These are phyloP conservation scores for Exophiala sp. DNA, from an alignment of 2,329 filamentous ascomycete genomes.

Conservation along the genomic window DNA sequence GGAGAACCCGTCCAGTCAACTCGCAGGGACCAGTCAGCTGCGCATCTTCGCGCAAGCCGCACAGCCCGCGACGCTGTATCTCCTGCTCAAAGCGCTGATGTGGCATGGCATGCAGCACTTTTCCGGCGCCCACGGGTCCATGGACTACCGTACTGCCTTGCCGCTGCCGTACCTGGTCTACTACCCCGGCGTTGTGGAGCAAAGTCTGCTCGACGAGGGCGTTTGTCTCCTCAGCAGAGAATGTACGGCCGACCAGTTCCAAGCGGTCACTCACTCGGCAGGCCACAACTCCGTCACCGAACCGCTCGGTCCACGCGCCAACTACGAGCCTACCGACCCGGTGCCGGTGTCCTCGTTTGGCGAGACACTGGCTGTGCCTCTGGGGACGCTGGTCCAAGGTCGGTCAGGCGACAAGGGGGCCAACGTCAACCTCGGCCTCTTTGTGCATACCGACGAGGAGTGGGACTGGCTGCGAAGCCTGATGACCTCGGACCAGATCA, in stretches of 20 bases:
- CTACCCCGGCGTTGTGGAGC: constrained; percentile 36
- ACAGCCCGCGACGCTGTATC: constrained; percentile 9
- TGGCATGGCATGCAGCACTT: constrained; percentile 37
- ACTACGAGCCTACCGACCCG: constrained; percentile 24
- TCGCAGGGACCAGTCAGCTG: constrained; percentile 40
- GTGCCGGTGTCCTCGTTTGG: constrained; percentile 26
- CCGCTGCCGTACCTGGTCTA: constrained; percentile 39
- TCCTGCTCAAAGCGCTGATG: background rate
- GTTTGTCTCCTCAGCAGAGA: constrained; percentile 26
- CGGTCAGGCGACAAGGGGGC: constrained; percentile 43
- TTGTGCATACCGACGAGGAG: constrained; percentile 39
- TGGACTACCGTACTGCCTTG: constrained; percentile 39
- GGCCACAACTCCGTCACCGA: constrained; percentile 14
- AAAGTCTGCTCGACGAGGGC: constrained; percentile 28
- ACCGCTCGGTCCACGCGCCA: constrained; percentile 14
- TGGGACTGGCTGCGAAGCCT: constrained; percentile 39
- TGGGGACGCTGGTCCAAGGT: constrained; percentile 36
- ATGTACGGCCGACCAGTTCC: constrained; percentile 18
- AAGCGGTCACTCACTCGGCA: background rate
- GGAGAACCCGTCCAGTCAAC: constrained; percentile 37
- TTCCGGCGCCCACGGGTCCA: constrained; percentile 33
- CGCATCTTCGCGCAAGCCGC: constrained; percentile 40
- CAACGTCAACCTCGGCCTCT: constrained; percentile 45
- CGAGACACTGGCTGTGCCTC: constrained; percentile 26
- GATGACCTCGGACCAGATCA: constrained; percentile 13